phyloP scores from a whole-genome alignment of 2,329 filamentous ascomycete genomes.

The Fusarium guadeloupense region DNA sequence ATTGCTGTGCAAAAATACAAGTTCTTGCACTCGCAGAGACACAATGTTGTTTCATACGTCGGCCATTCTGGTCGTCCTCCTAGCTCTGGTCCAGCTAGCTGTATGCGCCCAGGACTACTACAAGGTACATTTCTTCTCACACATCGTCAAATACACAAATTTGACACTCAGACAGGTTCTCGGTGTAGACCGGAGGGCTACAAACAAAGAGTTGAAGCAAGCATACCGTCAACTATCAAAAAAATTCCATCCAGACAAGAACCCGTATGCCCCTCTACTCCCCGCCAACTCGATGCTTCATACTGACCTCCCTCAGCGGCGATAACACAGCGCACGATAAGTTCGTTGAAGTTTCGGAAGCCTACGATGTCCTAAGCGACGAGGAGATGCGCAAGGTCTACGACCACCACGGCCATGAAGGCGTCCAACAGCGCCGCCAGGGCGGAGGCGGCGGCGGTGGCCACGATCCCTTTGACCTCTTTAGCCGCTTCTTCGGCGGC shows the following conservation, averaged over 20 bases:
- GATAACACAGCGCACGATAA: slow-evolving; percentile 84
- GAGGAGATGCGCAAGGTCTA: slow-evolving; percentile 86
- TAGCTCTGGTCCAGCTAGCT: slow-evolving; percentile 63
- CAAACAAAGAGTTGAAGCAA: slow-evolving; percentile 89
- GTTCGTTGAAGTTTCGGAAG: slow-evolving; percentile 93
- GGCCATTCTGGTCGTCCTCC: slow-evolving; percentile 61
- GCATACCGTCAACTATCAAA: slow-evolving; percentile 93
- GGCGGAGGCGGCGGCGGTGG: slow-evolving; percentile 64
- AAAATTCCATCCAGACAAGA: slow-evolving; percentile 98
- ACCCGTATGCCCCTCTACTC: slow-evolving; percentile 71
- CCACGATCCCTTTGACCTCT: slow-evolving; percentile 94
- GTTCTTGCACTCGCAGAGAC: slow-evolving; percentile 28
- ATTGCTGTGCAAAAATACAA: slow-evolving; percentile 1
- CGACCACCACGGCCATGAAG: slow-evolving; percentile 93
- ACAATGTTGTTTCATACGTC: slow-evolving; percentile 64
- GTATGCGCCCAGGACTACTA: slow-evolving; percentile 78
- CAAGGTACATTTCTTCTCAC: slow-evolving; percentile 62
- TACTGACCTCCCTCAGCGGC: slow-evolving; percentile 60
- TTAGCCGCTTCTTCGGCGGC: slow-evolving; percentile 95
- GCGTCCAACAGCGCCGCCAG: slow-evolving; percentile 82
- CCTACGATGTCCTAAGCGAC: slow-evolving; percentile 90
- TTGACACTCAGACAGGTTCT: slow-evolving; percentile 67
- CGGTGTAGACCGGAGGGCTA: slow-evolving; percentile 79
- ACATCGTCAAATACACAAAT: neutral
- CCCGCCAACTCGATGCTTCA: neutral